phyloP scores from a whole-genome alignment of 2,329 filamentous ascomycete genomes.

The Helminthosporium solani region DNA sequence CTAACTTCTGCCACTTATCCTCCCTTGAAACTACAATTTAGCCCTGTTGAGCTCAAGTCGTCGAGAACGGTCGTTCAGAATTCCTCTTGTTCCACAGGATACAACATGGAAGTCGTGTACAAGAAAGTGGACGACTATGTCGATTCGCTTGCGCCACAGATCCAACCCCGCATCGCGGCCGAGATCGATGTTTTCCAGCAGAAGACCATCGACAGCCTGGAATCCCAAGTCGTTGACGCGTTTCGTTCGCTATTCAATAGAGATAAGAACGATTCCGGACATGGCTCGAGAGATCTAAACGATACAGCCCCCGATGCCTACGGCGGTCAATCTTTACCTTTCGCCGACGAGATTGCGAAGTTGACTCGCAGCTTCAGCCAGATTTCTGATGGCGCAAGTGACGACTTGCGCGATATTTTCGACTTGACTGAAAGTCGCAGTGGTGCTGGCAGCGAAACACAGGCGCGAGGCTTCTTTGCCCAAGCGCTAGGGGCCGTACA shows the following conservation, averaged over 20 bases:
- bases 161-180: conserved; percentile 32
- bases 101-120: conserved; percentile 26
- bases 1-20: no score
- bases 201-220: conserved; percentile 34
- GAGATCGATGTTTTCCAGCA: conserved; percentile 34
- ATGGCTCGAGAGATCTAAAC: conserved; percentile 22
- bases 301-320: conserved; percentile 31
- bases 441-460: conserved; percentile 12
- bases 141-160: conserved; percentile 32
- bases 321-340: conserved; percentile 30
- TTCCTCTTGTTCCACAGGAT: no score
- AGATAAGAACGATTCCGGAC: conserved; percentile 16
- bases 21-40: no score
- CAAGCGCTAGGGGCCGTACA: conserved; percentile 28
- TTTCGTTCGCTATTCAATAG: conserved; percentile 31
- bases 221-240: conserved; percentile 31
- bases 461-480: conserved; percentile 26
- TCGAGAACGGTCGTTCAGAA: no score
- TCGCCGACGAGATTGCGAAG: conserved; percentile 32
- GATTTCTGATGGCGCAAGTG: conserved; percentile 28
- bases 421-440: conserved; percentile 23
- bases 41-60: no score
- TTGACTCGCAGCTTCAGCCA: conserved; percentile 31
- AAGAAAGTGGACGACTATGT: conserved; percentile 34
- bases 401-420: conserved; percentile 32